Evolutionary conservation across 2,329 filamentous ascomycete species (phyloP).

Genomic region (Hawksworthiomyces lignivorus): DNA sequence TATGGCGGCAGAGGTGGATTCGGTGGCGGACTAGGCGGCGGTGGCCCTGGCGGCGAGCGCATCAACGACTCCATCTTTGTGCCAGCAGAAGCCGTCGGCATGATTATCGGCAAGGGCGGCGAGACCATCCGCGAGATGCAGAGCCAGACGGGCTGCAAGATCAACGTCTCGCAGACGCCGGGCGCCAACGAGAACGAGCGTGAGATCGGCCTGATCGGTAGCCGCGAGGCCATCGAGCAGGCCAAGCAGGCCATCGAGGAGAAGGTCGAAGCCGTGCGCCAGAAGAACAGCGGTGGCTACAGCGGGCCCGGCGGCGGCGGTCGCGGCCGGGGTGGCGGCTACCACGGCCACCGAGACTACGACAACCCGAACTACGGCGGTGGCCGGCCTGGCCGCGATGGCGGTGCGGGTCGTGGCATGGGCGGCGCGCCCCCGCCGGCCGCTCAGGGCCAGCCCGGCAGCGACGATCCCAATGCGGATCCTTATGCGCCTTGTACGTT

Average conservation of each 20-base stretch:
- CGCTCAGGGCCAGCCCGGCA: conserved; percentile 30
- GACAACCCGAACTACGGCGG: conserved; percentile 41
- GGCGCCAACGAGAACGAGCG: conserved; percentile 72
- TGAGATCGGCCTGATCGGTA: conserved; percentile 79
- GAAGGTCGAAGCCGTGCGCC: conserved; percentile 76
- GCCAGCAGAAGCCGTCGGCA: conserved; percentile 84
- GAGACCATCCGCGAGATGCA: conserved; percentile 96
- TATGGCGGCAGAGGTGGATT: conserved; percentile 30
- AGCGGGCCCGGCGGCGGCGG: conserved; percentile 35
- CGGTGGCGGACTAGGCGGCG: conserved; percentile 30
- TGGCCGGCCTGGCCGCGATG: conserved; percentile 35
- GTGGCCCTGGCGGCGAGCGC: conserved; percentile 51
- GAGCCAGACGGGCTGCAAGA: conserved; percentile 79
- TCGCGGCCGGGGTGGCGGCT: conserved; percentile 32
- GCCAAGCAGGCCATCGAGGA: conserved; percentile 84
- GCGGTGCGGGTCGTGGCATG: conserved; percentile 15
- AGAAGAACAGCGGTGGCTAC: conserved; percentile 45
- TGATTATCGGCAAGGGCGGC: conserved; percentile 93
- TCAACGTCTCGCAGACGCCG: conserved; percentile 80
- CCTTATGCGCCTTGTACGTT: conserved; percentile 68
- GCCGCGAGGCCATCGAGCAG: conserved; percentile 65
- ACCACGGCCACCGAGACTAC: conserved; percentile 41
- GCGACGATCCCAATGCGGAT: conserved; percentile 47
- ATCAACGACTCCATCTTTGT: conserved; percentile 77
- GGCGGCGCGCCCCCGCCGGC: conserved; percentile 38